Evolutionary conservation across 1,284 basidiomycete species (phyloP).

Genomic region (Gomphus sp.): DNA sequence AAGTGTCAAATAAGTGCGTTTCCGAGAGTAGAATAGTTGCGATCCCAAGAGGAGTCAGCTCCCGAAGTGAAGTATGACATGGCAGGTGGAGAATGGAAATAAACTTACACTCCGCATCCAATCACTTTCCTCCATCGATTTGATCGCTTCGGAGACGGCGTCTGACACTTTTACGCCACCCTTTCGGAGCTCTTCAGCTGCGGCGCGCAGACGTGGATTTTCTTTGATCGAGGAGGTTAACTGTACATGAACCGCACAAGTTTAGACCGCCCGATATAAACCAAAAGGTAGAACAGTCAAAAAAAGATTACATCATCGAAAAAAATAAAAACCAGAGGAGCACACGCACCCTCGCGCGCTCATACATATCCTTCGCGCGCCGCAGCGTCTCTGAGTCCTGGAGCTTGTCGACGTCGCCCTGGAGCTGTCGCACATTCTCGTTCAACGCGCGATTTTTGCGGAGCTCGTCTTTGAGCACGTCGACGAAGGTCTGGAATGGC

Average conservation of each 20-base stretch:
- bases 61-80: too few species aligned
- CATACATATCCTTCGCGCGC: conserved; percentile 83
- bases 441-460: conserved; percentile 91
- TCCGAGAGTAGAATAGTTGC: too few species aligned
- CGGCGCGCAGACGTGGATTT: conserved; percentile 86
- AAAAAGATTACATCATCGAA: too few species aligned
- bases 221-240: conserved; percentile 92
- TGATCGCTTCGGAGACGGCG: conserved; percentile 85
- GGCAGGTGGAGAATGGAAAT: too few species aligned
- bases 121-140: conserved; percentile 90
- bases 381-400: conserved; percentile 98
- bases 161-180: conserved; percentile 90
- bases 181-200: conserved; percentile 85
- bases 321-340: background rate
- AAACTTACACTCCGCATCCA: conserved; percentile 59
- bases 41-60: too few species aligned
- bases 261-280: conserved; percentile 1
- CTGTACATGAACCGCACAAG: conserved; percentile 29
- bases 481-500: conserved; percentile 94
- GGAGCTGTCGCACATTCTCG: conserved; percentile 93
- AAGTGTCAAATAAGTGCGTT: too few species aligned
- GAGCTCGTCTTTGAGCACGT: conserved; percentile 87
- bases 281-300: too few species aligned
- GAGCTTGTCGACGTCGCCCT: conserved; percentile 94
- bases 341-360: conserved; percentile 76